Evolutionary conservation across 345 rosid genomes (phyloP), one percentile per base, ranked within the genome.

Genomic region (Arabis hirsuta): DNA sequence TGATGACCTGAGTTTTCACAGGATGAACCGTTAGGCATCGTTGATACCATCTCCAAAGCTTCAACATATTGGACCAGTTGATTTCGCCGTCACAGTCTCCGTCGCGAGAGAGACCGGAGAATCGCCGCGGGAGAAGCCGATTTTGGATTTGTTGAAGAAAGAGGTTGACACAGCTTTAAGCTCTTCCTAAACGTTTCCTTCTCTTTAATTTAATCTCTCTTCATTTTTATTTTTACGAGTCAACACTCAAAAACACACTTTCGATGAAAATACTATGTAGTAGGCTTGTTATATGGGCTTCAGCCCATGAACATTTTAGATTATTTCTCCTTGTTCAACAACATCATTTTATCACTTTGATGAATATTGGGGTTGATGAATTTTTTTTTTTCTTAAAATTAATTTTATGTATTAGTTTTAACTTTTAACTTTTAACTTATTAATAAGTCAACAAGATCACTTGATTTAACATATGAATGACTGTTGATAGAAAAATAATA

Each of bases 1-100:
- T 89, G 51, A 94, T 73, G 55, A 89, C 82, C 76, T 94, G 98
- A 42, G 96, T 91, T 85, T 91, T 89, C 62, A 94, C 70, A 0
- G 98, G 95, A 71, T 89, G 90, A 53, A 81, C 66, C 24, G 84
- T 55, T 11, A 94, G 64, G 79, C 95, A 88, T 56, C 74, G 81
- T 71, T 91, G 92, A 80, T 94, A 91, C 95, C 92, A 94, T 81
- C 79, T 85, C 98, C 97, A 94, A 11, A 87, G 77, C 81, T 82
- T 86, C 74, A 76, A 52, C 97, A 89, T 88, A 10, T 42, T 62
- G 55, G 32, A 58, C 26, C 57, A 9, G 0, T 51, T 42, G 9
- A 5, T 1, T 12, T 64, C 44, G 7, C 45, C 13, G 39, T 27
- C 27, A n/a, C 47, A 39, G 65, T 19, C 53, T 22, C n/a, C 63